Base-by-base conservation (phyloP, 257 asterid species). In the Perilla frutescens region DNA sequence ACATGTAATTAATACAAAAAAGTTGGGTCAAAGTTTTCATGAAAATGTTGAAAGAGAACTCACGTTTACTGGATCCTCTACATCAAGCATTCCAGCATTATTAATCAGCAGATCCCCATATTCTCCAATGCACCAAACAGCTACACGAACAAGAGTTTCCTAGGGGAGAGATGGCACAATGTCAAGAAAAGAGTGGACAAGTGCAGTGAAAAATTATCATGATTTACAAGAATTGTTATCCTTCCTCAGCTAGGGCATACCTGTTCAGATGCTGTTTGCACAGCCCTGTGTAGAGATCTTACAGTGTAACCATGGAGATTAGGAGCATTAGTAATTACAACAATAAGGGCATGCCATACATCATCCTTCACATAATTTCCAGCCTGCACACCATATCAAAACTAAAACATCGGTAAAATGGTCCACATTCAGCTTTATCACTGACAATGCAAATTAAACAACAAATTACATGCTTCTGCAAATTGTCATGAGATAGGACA, bases 101-200 rank as follows among this genome's bases (percentile, higher is more conserved):
- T 76, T 79, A 74, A 89, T 87, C 81, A 92, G 85, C 88, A 92
- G 79, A 75, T 92, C 98, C 39, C 93, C 98, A 72, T 90, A 92
- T 86, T 92, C 98, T 79, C 98, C 98, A 34, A 90, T 85, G 85
- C 97, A 92, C 98, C 98, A 92, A 79, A 92, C 94, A 31, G 91
- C 90, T 81, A 92, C 97, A 73, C 97, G 89, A 74, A 92, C 88
- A 72, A 92, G 98, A 76, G 86, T 84, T 89, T 88, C 98, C 98
- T 92, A 66, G 71, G 60, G 70, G 73, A 82, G 63, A 68, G 48
- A 80, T 71, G 66, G 69, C 47, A 62, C 36, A 61, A 20, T 64
- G 60, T 64, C 56, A 76, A 59, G 74, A 62, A 66, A 48, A 34
- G 32, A 71, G 66, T 34, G 56, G 49, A 71, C 55, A 47, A 50